phyloP scores from a whole-genome alignment of 1,284 basidiomycete species.

The Ceratobasidium sp. region DNA sequence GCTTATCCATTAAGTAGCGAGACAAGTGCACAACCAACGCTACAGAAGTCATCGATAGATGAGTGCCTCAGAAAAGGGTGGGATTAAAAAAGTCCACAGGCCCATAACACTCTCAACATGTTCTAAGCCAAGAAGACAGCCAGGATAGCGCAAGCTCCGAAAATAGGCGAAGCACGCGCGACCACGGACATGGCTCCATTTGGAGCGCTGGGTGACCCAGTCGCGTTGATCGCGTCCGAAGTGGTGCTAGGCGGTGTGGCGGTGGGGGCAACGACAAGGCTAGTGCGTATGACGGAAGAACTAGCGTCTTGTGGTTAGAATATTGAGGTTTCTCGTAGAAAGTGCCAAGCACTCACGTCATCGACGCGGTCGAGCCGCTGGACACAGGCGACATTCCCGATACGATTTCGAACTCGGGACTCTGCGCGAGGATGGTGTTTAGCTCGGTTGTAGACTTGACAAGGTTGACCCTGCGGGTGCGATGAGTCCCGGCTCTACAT shows the following conservation, averaged over 20 bases:
- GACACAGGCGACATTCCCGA: constrained; percentile 21
- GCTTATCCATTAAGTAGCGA: constrained; percentile 2
- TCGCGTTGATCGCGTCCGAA: neutral
- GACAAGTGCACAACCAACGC: constrained; percentile 1
- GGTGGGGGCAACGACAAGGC: neutral
- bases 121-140: constrained; percentile 32
- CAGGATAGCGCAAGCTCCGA: constrained; percentile 2
- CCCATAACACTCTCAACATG: neutral
- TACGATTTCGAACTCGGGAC: constrained; percentile 41
- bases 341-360: constrained; percentile 13
- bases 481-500: neutral
- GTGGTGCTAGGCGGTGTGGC: neutral
- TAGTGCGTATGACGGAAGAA: constrained; percentile 3
- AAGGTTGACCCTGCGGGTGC: constrained; percentile 35
- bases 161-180: constrained; percentile 29
- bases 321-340: neutral
- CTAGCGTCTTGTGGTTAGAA: neutral
- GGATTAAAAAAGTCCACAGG: neutral
- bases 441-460: constrained; percentile 40
- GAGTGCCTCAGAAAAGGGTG: neutral
- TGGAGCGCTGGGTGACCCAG: neutral
- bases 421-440: constrained; percentile 44
- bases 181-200: constrained; percentile 34
- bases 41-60: too few species aligned
- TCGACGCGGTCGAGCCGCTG: neutral